Evolutionary conservation across 208 protist species (phyloP).

Genomic region (Phytomonas francai): DNA sequence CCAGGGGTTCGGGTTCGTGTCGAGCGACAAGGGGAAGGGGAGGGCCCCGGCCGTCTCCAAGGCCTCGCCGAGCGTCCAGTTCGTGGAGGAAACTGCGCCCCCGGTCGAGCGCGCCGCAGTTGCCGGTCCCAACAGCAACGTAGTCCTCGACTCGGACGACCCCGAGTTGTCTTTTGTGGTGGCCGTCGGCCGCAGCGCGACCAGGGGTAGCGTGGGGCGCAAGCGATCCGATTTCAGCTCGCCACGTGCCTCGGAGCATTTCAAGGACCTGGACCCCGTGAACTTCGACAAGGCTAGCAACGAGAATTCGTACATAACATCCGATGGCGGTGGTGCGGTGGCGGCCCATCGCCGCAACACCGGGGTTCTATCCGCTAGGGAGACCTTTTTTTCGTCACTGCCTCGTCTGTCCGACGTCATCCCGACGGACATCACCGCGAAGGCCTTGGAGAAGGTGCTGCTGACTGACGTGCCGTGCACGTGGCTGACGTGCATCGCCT

Average conservation of each 20-base stretch:
- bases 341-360: slow-evolving; percentile 8
- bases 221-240: neutral
- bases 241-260: neutral
- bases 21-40: slow-evolving; percentile 2
- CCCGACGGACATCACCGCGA: slow-evolving; percentile 1
- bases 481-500: slow-evolving; percentile 68
- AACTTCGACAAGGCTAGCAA: neutral
- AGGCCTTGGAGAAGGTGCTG: slow-evolving; percentile 24
- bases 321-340: slow-evolving; percentile 5
- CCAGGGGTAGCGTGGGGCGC: neutral
- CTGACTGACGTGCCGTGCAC: slow-evolving; percentile 61
- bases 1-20: neutral
- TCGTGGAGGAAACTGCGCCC: neutral
- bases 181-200: neutral
- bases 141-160: neutral
- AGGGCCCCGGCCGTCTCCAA: slow-evolving; percentile 11
- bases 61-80: neutral
- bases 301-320: neutral
- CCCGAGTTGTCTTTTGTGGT: neutral
- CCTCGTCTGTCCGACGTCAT: neutral
- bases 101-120: neutral
- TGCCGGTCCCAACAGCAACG: neutral
- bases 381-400: slow-evolving; percentile 4
- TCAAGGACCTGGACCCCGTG: neutral
- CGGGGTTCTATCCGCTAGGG: neutral